Percentiles rank a stretch among this genome's conserved stretches.
These are phyloP conservation scores for Phoenix roebelenii DNA, from an alignment of 176 grass and related monocot genomes.

Conservation along the genomic window DNA sequence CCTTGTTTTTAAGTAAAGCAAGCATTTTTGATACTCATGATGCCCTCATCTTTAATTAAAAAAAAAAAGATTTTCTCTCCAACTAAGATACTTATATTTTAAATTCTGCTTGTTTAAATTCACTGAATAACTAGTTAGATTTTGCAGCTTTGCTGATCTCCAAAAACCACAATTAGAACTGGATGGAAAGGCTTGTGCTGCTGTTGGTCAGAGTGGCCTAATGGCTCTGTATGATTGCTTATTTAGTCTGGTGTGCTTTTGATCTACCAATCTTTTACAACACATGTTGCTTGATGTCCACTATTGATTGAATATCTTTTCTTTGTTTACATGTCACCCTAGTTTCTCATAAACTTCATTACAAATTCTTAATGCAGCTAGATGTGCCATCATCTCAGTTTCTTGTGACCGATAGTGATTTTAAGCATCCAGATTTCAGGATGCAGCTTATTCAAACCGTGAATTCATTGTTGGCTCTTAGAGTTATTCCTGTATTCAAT, in stretches of 20 bases:
- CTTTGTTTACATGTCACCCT: too few species aligned
- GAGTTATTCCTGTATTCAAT: constrained; percentile 91
- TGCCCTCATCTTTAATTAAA: too few species aligned
- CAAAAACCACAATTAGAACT: constrained; percentile 86
- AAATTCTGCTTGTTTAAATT: neutral
- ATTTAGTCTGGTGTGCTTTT: constrained; percentile 70
- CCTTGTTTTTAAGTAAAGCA: neutral
- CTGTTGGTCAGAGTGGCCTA: constrained; percentile 89
- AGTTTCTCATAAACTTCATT: too few species aligned
- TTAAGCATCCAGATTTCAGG: constrained; percentile 70
- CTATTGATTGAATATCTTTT: too few species aligned
- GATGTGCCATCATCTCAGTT: constrained; percentile 87
- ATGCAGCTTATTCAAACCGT: constrained; percentile 62
- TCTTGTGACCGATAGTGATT: constrained; percentile 91
- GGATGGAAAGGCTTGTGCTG: constrained; percentile 86
- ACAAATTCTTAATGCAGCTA: constrained; percentile 44
- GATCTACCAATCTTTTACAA: neutral
- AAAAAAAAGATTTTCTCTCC: too few species aligned
- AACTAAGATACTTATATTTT: too few species aligned
- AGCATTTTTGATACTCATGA: neutral
- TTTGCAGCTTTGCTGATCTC: constrained; percentile 82
- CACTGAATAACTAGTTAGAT: neutral
- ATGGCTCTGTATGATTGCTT: constrained; percentile 91
- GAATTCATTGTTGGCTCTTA: constrained; percentile 54
- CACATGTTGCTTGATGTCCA: too few species aligned